phyloP scores from a whole-genome alignment of 108 stramenopile species.

The Parietichytrium sp. region DNA sequence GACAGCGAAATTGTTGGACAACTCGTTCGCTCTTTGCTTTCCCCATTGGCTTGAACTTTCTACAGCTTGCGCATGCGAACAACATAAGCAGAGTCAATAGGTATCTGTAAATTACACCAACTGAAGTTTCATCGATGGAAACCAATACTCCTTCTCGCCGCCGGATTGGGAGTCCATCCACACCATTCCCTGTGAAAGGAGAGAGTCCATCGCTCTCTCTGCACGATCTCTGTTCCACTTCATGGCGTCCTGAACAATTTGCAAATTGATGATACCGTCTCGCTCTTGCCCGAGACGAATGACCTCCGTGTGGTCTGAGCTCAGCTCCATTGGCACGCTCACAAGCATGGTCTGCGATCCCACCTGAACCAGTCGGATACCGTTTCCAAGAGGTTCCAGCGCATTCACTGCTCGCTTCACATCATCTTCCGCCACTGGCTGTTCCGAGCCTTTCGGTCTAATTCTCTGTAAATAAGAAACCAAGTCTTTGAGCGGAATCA shows the following conservation, averaged over 20 bases:
- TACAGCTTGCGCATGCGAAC: no score
- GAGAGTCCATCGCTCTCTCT: background rate
- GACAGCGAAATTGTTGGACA: no score
- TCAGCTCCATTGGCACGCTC: slow-evolving; percentile 27
- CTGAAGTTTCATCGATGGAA: no score
- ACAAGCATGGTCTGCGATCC: background rate
- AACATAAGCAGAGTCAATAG: no score
- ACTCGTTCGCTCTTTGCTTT: no score
- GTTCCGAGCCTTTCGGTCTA: background rate
- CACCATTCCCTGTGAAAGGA: background rate
- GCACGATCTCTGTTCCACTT: background rate
- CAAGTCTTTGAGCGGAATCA: slow-evolving; percentile 64
- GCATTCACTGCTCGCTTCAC: background rate
- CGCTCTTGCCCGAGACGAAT: background rate
- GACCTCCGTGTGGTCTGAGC: background rate
- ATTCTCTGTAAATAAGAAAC: background rate
- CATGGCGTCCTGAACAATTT: background rate
- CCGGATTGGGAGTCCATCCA: no score
- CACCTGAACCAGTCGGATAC: background rate
- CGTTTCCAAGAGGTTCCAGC: slow-evolving; percentile 39
- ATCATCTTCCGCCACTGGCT: slow-evolving; percentile 5
- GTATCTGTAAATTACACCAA: no score
- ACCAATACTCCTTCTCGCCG: no score
- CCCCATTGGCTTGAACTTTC: no score
- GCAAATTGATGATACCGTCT: background rate